Conservation (phyloP, 306 rosid genomes). For the Gynostemma pentaphyllum region DNA sequence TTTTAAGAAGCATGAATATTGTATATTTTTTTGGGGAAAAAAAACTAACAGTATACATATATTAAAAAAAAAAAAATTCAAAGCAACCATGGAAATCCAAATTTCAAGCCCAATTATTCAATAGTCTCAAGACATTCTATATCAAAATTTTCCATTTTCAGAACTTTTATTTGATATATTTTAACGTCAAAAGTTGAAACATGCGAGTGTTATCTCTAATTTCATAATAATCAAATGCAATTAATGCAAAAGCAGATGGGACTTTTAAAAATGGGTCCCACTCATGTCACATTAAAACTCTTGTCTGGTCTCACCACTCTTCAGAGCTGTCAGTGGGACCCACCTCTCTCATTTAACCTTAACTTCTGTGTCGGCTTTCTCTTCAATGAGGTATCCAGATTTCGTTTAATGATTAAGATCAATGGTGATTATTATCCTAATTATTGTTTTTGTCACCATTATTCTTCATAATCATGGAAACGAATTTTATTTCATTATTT, state of each 20-base stretch:
- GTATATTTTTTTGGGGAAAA: too few species aligned
- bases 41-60: too few species aligned
- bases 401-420: not conserved
- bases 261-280: not conserved
- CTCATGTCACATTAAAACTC: not conserved
- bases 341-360: not conserved
- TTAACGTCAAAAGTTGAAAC: too few species aligned
- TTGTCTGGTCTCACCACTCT: not conserved
- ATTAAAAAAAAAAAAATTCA: too few species aligned
- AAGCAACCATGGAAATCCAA: too few species aligned
- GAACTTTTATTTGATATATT: too few species aligned
- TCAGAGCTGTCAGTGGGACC: conserved; percentile 4
- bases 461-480: not conserved
- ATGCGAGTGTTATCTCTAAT: too few species aligned
- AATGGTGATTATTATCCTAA: not conserved
- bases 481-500: not conserved
- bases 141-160: too few species aligned
- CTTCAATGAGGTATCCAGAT: not conserved
- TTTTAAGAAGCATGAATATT: too few species aligned
- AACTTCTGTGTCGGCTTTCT: conserved; percentile 3
- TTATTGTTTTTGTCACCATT: not conserved
- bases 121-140: too few species aligned
- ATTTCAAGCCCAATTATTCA: too few species aligned
- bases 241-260: not conserved
- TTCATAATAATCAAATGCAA: too few species aligned